Percentiles rank a stretch among this genome's conserved stretches.
Evolutionary conservation across 805 yeast genomes (phyloP).

Genomic region (Kluyveromyces aestuarii): DNA sequence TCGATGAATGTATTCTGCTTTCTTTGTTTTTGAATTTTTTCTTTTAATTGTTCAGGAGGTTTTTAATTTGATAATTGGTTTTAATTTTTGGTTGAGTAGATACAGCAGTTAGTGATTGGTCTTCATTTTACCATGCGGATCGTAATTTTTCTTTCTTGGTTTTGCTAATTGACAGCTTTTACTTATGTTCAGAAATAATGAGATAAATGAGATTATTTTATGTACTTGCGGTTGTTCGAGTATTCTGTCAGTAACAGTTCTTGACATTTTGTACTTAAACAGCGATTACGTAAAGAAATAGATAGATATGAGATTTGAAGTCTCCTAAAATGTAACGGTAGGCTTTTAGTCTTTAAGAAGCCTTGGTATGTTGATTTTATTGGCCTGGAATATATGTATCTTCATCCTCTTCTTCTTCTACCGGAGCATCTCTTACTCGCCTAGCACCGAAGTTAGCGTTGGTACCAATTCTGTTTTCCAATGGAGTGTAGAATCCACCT

Average conservation of each 20-base stretch:
- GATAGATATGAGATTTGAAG: neutral
- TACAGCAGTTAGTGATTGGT: neutral
- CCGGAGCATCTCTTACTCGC: constrained; percentile 20
- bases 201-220: neutral
- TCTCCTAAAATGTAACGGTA: neutral
- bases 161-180: neutral
- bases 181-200: neutral
- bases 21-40: neutral
- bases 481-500: constrained; percentile 37
- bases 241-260: neutral
- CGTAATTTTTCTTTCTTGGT: neutral
- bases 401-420: constrained; percentile 9
- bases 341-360: too few relatives aligned
- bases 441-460: constrained; percentile 25
- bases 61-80: too few relatives aligned
- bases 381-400: constrained; percentile 9
- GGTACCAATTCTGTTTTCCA: constrained; percentile 25
- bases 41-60: neutral
- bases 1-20: neutral
- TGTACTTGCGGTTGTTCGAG: neutral
- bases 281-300: neutral
- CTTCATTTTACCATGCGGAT: neutral
- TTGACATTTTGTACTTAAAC: neutral
- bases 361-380: neutral
- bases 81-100: neutral